Base-by-base conservation (phyloP, 1,284 basidiomycete species). In the Earliella scabrosa region DNA sequence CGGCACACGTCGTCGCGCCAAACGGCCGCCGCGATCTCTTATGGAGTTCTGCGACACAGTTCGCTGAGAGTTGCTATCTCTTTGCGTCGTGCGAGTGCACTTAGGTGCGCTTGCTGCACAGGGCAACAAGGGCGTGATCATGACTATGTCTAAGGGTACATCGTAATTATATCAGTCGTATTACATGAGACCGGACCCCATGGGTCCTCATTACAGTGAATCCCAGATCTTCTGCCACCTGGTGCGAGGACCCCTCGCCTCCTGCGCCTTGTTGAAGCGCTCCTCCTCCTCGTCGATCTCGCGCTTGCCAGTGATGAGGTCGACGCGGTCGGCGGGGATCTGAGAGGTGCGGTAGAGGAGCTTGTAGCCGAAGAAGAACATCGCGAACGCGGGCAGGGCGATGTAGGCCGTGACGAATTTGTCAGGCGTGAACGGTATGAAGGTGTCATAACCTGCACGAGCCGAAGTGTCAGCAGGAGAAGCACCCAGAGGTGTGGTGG, bases 231-330 rank as follows among this genome's bases (percentile, higher is more conserved):
- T 75, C 57, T 68, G 66, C 60, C 70, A 64, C 26, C 65, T 58
- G 24, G 71, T 73, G 13, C 68, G 69, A 3, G 79, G 78, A 4
- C 78, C 79, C 59, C 73, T 73, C 2, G 70, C 61, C 27, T 71
- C 75, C 65, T 82, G 72, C 51, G 73, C 71, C 35, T 67, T 69
- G 49, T 79, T 58, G 63, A 75, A 83, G 51, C 68, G 71, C 63
- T 77, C 77, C 63, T 89, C 85, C 61, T 87, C 82, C 56, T 88
- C 87, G 60, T 87, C 80, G 57, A 90, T 88, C 66, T 83, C 82
- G 44, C 81, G 75, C 36, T 84, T 76, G 26, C 87, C 89, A 14
- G 82, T 82, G 35, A 82, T 68, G 31, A 92, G 77, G 65, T 91
- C 89, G 56, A 91, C 83, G 56, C 85, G 76, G 23, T 75, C 69